Evolutionary conservation across 2,329 filamentous ascomycete species (phyloP), one percentile per base, ranked within the genome.

Genomic region (Coniochaeta hoffmannii): DNA sequence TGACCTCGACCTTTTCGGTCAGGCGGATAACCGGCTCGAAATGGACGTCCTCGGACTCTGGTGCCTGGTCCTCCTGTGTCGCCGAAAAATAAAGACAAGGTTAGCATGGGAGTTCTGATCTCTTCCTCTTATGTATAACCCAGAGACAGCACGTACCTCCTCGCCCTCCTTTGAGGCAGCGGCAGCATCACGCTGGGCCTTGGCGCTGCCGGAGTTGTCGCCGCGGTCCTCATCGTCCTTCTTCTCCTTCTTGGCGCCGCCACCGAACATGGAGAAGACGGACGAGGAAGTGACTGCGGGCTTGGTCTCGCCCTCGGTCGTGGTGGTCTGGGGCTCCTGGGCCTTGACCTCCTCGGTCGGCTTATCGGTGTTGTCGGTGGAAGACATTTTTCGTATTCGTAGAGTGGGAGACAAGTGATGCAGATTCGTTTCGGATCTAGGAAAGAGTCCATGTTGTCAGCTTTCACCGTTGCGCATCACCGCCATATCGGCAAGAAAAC

Each of bases 251-350:
- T 96, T 96, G 58, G 89, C 89, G 60, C 94, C 94, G 61, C 94
- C 94, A 65, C 94, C 94, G 70, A 99, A 99, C 94, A 99, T 97
- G 73, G 90, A 93, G 80, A 97, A 97, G 62, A 97, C 89, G 64
- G 82, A 80, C 9, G 83, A 83, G 17, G 79, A 78, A 60, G 77
- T 82, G 9, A 46, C 6, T n/a, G 41, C 41, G 55, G 74, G 69
- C 59, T 68, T 65, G 35, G 57, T 59, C 54, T 65, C 64, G 56
- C 57, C 60, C 55, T 62, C 56, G 36, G 61, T 17, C 12, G 53
- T 54, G 19, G 15, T 38, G 17, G 34, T 31, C 50, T 53, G 24
- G 5, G 34, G 53, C 50, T 58, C 59, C 55, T 61, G 64, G 28
- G 62, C 55, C 62, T 66, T 65, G 59, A 66, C 65, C 65, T 67